Base-by-base conservation (phyloP, 1,284 basidiomycete genomes). In the Xerocomus minutiporus region DNA sequence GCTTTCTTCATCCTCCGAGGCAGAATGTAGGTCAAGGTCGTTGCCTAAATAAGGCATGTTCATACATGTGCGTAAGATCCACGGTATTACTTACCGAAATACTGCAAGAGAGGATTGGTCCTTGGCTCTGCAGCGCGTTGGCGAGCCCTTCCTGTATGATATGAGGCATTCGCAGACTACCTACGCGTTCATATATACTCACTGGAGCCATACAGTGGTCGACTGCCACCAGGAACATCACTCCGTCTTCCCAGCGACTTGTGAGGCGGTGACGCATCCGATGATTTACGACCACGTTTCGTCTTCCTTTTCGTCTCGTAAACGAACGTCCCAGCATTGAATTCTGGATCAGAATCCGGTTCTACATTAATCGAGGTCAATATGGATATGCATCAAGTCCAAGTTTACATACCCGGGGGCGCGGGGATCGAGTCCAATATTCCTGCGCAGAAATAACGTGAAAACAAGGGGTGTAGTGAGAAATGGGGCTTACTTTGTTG, bases 301-400 rank as follows among this genome's bases (percentile, higher is more conserved):
- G 62, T 65, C 53, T 70, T 70, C 57, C 65, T 67, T 52, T 61
- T 67, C 29, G 69, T 58, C 48, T 74, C 67, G 41, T 73, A 71
- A 12, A 75, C 53, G 48, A 75, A 77, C 4, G 60, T 50, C 0
- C 79, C 78, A 1, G 77, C 59, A 28, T 69, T 74, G 52, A 84
- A 84, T 52, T 84, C 82, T n/a, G 82, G 74, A 54, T 84, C 82
- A 0, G 76, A 72, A 52, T 81, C 82, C 58, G 57, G 55, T 48
- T 68, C 66, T 69, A 48, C 23, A 31, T 48, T 23, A 41, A 28
- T n/a, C 4, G 15, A 26, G n/a, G 42, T 50, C 12, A 51, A 20
- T 4, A 2, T 5, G 12, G 17, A 5, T n/a, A 31, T 6, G 13
- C 3, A 32, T 17, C n/a, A 5, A 11, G 25, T 13, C 13, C n/a